Evolutionary conservation across 352 stramenopile genomes (phyloP).

Genomic region (Peronospora farinosa): DNA sequence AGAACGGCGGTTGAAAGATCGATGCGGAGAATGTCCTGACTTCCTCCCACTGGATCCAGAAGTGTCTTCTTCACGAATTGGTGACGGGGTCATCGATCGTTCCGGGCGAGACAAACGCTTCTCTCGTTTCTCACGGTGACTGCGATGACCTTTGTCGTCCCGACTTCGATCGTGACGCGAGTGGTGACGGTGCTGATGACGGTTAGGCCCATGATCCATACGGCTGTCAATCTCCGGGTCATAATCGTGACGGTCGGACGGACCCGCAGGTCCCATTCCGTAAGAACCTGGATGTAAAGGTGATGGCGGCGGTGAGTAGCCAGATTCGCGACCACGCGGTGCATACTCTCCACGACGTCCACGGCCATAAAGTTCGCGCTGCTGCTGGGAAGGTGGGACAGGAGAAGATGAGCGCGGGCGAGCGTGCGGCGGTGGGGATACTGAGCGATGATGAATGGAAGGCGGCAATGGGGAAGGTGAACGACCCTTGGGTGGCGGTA

Average conservation of each 20-base stretch:
- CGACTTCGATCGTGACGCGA: conserved; percentile 20
- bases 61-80: conserved; percentile 23
- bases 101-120: conserved; percentile 27
- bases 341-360: conserved; percentile 21
- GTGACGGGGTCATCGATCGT: conserved; percentile 38
- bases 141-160: conserved; percentile 35
- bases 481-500: conserved; percentile 6
- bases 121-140: conserved; percentile 25
- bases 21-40: conserved; percentile 22
- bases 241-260: conserved; percentile 17
- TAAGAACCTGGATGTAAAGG: conserved; percentile 18
- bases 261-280: conserved; percentile 5
- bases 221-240: conserved; percentile 10
- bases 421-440: conserved; percentile 13
- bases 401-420: conserved; percentile 20
- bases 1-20: conserved; percentile 26
- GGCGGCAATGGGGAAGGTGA: conserved; percentile 17
- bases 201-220: conserved; percentile 18
- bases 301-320: conserved; percentile 29
- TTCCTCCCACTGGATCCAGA: conserved; percentile 29
- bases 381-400: conserved; percentile 10
- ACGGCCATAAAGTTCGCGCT: conserved; percentile 21
- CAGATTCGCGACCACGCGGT: conserved; percentile 13
- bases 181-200: conserved; percentile 27
- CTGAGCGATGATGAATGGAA: conserved; percentile 12